Evolutionary conservation across 148 eudicot species (phyloP), one percentile per base, ranked within the genome.

Genomic region (Vaccinium vitisidaea): DNA sequence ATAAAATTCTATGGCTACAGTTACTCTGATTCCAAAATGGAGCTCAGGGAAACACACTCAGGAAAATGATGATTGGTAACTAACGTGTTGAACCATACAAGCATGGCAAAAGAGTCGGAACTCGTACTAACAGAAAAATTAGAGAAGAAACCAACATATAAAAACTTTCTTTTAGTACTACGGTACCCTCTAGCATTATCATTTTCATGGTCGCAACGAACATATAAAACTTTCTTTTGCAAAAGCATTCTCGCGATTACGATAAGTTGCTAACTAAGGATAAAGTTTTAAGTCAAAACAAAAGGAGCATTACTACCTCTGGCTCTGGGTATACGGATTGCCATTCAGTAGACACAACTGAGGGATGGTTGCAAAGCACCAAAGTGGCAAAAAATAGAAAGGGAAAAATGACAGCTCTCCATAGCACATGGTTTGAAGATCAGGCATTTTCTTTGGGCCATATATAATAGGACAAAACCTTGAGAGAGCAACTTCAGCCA

Each of bases 291-390:
- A 13, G 23, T 65, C 14, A 1, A 65, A 25, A 23, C 36, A 23
- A 65, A 61, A 65, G 71, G 14, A 65, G 15, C 71, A 65, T 9
- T 23, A 0, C 2, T 32, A 32, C 36, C 27, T 43, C 46, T 87
- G 91, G 94, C 90, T 87, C 77, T 1, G 98, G 98, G 82, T 89
- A 93, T 10, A 92, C 67, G 90, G 86, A 53, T 91, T 87, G 78
- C 90, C 94, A 55, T 87, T 83, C 7, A 95, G 85, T 16, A 95
- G 89, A 71, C 93, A 92, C n/a, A 95, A 80, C 18, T 91, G 92
- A 21, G 93, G 95, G 55, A 92, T 36, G 76, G 88, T 81, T 9
- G 90, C 91, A 0, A 87, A 87, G 63, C 86, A 82, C 43, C 81
- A 86, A 3, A 80, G 14, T 0, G 93, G 83, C 8, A 91, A 1